A percentile compares a stretch with the other conserved stretches of the same genome.
These are phyloP conservation scores for Candida koratica DNA, from an alignment of 805 yeast species.

Conservation along the genomic window DNA sequence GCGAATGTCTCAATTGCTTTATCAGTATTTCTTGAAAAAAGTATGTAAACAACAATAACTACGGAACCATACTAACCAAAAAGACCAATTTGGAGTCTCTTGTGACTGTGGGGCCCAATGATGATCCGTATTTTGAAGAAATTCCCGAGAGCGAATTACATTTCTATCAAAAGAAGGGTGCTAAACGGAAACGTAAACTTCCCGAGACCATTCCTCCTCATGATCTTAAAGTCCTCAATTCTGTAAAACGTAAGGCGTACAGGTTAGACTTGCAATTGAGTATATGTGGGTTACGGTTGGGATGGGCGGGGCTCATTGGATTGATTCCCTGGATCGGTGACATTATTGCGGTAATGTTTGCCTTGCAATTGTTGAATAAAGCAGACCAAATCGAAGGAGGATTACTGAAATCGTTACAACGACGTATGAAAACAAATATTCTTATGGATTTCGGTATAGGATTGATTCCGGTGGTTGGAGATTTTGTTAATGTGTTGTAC, in stretches of 20 bases:
- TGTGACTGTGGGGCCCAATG: slow-evolving; percentile 25
- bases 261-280: slow-evolving; percentile 38
- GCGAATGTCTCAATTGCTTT: slow-evolving; percentile 21
- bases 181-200: slow-evolving; percentile 35
- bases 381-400: slow-evolving; percentile 38
- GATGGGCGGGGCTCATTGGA: slow-evolving; percentile 43
- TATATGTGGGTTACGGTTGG: slow-evolving; percentile 36
- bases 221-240: slow-evolving; percentile 32
- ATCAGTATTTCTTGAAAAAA: slow-evolving; percentile 34
- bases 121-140: slow-evolving; percentile 40
- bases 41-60: slow-evolving; percentile 21
- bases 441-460: slow-evolving; percentile 39
- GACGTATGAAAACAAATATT: slow-evolving; percentile 37
- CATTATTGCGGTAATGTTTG: slow-evolving; percentile 26
- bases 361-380: slow-evolving; percentile 27
- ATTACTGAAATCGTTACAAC: slow-evolving; percentile 26
- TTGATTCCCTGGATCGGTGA: slow-evolving; percentile 42
- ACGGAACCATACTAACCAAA: slow-evolving; percentile 7
- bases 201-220: slow-evolving; percentile 33
- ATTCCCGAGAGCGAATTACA: slow-evolving; percentile 39
- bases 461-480: slow-evolving; percentile 72
- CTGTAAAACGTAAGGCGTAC: slow-evolving; percentile 36
- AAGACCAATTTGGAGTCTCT: slow-evolving; percentile 20
- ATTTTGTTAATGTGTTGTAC: slow-evolving; percentile 63
- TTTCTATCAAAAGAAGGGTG: slow-evolving; percentile 39